Base-by-base conservation (phyloP, 148 eudicot species). In the Euryodendron excelsum region DNA sequence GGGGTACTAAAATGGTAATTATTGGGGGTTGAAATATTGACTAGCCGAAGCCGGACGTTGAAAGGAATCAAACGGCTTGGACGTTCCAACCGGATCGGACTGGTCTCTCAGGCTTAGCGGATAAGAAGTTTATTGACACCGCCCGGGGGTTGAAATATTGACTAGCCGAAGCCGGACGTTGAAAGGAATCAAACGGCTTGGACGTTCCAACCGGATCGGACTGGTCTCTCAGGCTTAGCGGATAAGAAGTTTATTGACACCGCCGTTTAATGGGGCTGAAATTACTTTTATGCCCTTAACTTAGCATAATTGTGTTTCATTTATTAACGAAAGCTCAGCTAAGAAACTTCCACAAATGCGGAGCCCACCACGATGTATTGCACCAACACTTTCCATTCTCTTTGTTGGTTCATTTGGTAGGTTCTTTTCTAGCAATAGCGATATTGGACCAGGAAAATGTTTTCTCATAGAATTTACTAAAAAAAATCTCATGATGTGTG, bases 111-210 rank as follows among this genome's bases (percentile, higher is more conserved):
- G 18, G 39, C 59, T 27, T 65, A 18, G n/a, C 11, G 31, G 14
- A 25, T 13, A 47, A 70, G n/a, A 47, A 70, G n/a, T 21, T 6
- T 4, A 13, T 45, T 23, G 52, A 31, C 39, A 41, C 21, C 45
- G 45, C 45, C 45, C n/a, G 25, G 70, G 13, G 14, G 47, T 34
- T 66, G 39, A 33, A 12, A 33, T 34, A 72, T 52, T 33, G 59
- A 72, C 28, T 21, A 53, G 41, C 39, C 33, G 28, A 12, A 55
- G 62, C 44, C 60, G 27, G 34, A 33, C 45, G 75, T 72, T 72
- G 75, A 72, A 52, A 72, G 1, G 39, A 6, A 72, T 72, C 39
- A 52, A 72, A 33, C 75, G 75, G 62, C 28, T 45, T 72, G 27
- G 28, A 55, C 75, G 28, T 34, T 31, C 74, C 36, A 18, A 50